phyloP scores from a whole-genome alignment of 2,329 filamentous ascomycete species.

The Trichoderma oligosporum region DNA sequence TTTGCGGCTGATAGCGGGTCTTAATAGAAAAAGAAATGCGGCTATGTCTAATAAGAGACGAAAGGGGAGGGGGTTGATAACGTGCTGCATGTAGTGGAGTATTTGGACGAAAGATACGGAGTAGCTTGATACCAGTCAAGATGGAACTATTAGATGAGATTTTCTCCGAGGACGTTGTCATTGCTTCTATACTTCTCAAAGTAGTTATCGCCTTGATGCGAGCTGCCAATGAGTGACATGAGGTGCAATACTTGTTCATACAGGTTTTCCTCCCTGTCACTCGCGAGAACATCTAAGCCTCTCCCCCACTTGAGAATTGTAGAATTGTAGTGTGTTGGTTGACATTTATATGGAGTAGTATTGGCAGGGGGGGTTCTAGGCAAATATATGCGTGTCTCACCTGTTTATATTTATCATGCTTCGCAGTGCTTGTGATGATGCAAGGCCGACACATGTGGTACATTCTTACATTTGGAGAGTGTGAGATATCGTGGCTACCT shows the following conservation, averaged over 20 bases:
- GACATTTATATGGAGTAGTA: not conserved
- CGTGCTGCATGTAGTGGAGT: not conserved
- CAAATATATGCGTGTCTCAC: not conserved
- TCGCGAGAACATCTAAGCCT: not conserved
- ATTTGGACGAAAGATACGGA: not conserved
- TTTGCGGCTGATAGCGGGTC: slow-evolving; percentile 7
- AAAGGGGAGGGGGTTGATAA: not conserved
- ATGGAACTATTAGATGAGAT: not conserved
- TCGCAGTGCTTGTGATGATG: not conserved
- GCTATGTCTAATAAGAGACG: not conserved
- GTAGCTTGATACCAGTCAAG: not conserved
- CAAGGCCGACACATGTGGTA: not conserved
- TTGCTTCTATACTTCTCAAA: too few relatives aligned
- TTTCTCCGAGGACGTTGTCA: not conserved
- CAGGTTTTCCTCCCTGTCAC: not conserved
- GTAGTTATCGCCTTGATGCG: not conserved
- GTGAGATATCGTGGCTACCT: not conserved
- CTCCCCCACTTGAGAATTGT: too few relatives aligned
- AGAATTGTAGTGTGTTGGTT: too few relatives aligned
- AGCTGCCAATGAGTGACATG: not conserved
- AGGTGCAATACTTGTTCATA: not conserved
- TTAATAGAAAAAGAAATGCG: not conserved
- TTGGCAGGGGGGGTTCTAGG: not conserved
- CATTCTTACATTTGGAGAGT: not conserved
- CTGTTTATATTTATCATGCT: not conserved